These are phyloP conservation scores for Lumnitzera racemosa DNA, from an alignment of 345 rosid species.

Conservation along the genomic window DNA sequence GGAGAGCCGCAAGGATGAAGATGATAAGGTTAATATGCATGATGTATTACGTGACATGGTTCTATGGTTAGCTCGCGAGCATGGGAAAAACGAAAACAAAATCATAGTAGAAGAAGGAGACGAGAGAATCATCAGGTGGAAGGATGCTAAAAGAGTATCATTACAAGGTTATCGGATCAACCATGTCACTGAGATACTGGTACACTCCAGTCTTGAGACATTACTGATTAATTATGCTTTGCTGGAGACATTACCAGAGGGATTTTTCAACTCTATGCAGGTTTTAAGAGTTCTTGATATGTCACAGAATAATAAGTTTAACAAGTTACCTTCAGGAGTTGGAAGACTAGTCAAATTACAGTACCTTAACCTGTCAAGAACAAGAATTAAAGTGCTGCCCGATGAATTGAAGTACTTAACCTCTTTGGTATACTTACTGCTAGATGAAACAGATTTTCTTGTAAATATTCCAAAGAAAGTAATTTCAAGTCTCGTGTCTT, in stretches of 20 bases:
- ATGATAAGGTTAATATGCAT: conserved; percentile 25
- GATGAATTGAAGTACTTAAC: conserved; percentile 17
- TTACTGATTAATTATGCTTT: conserved; percentile 10
- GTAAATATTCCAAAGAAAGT: neutral
- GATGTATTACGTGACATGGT: conserved; percentile 37
- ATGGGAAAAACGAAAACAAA: conserved; percentile 8
- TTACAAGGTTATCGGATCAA: conserved; percentile 6
- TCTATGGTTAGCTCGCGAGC: conserved; percentile 23
- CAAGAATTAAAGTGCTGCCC: conserved; percentile 19
- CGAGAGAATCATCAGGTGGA: neutral
- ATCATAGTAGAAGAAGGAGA: conserved; percentile 10
- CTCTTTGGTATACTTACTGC: conserved; percentile 13
- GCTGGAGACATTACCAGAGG: conserved; percentile 3
- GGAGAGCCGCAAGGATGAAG: conserved; percentile 1
- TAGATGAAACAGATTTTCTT: neutral
- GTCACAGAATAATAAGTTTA: conserved; percentile 4
- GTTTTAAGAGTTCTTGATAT: conserved; percentile 23
- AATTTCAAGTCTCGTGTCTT: conserved; percentile 10
- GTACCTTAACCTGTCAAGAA: conserved; percentile 17
- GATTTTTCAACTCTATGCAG: conserved; percentile 17
- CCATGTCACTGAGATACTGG: accelerated
- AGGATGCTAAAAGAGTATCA: conserved; percentile 14
- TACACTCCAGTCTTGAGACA: conserved; percentile 21
- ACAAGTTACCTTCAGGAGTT: conserved; percentile 17
- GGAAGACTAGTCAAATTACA: conserved; percentile 7